phyloP scores from a whole-genome alignment of 2,329 filamentous ascomycete genomes.

The Emmonsia crescens region DNA sequence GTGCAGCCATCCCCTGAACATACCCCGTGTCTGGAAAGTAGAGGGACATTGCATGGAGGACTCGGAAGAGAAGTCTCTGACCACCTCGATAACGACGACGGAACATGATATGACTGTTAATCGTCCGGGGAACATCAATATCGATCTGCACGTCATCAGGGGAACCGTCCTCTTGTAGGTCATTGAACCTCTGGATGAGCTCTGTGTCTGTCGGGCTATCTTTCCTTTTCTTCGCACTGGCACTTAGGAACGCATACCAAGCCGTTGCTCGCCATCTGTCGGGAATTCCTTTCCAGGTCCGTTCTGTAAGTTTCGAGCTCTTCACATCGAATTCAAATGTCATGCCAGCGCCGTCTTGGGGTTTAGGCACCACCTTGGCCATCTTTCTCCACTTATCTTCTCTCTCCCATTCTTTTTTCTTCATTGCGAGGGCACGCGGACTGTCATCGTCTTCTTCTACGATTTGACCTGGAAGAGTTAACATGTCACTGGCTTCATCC shows the following conservation, averaged over 20 bases:
- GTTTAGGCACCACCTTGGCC: conserved; percentile 41
- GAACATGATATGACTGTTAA: conserved; percentile 96
- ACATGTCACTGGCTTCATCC: conserved; percentile 51
- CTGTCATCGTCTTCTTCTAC: conserved; percentile 40
- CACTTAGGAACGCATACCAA: conserved; percentile 84
- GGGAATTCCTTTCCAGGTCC: conserved; percentile 96
- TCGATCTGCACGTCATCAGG: conserved; percentile 96
- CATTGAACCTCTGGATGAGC: conserved; percentile 60
- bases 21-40: conserved; percentile 89
- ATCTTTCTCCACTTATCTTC: conserved; percentile 60
- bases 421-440: conserved; percentile 38
- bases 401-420: conserved; percentile 49
- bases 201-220: conserved; percentile 57
- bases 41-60: conserved; percentile 81
- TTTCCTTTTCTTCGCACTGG: conserved; percentile 57
- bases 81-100: conserved; percentile 81
- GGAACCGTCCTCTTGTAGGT: conserved; percentile 61
- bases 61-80: conserved; percentile 81
- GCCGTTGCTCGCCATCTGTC: conserved; percentile 88
- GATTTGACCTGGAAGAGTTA: conserved; percentile 46
- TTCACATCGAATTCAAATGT: conserved; percentile 68
- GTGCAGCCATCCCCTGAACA: conserved; percentile 92
- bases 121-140: conserved; percentile 88
- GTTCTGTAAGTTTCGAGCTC: conserved; percentile 74
- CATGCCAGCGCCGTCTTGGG: conserved; percentile 48